Conservation (phyloP, 345 rosid genomes). For the Salix dunnii region DNA sequence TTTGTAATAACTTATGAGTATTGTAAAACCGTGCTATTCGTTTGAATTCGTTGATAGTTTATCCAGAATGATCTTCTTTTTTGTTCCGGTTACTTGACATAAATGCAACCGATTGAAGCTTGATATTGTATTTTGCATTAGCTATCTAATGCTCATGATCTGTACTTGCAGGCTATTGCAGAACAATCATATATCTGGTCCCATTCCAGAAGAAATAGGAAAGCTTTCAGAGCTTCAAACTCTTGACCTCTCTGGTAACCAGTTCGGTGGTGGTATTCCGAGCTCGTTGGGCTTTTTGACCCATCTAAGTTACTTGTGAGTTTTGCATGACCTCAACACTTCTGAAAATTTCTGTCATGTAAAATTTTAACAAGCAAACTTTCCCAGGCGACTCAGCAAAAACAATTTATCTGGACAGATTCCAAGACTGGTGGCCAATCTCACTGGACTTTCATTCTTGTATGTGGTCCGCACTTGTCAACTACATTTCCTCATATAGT, state of each 20-base stretch:
- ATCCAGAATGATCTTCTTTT: background rate
- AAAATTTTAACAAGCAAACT: conserved; percentile 22
- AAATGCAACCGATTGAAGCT: background rate
- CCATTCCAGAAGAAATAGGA: conserved; percentile 68
- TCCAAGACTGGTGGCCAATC: conserved; percentile 70
- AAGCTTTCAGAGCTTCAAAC: conserved; percentile 67
- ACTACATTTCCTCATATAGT: background rate
- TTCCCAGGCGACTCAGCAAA: conserved; percentile 68
- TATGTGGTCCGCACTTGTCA: conserved; percentile 30
- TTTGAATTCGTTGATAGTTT: background rate
- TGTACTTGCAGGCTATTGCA: conserved; percentile 52
- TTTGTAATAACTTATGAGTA: background rate
- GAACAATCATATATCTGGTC: conserved; percentile 62
- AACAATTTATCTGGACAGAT: conserved; percentile 79
- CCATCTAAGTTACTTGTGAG: conserved; percentile 88
- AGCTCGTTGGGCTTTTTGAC: conserved; percentile 68
- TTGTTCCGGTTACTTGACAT: background rate
- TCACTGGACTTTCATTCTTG: conserved; percentile 86
- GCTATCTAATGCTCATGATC: background rate
- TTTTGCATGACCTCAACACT: conserved; percentile 24
- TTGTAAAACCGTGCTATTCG: background rate
- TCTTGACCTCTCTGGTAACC: conserved; percentile 88
- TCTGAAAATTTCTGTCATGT: conserved; percentile 18
- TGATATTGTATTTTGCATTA: background rate
- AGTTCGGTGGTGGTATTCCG: conserved; percentile 69